Evolutionary conservation across 2,329 filamentous ascomycete species (phyloP), one percentile per base, ranked within the genome.

Genomic region (Balansia obtecta): DNA sequence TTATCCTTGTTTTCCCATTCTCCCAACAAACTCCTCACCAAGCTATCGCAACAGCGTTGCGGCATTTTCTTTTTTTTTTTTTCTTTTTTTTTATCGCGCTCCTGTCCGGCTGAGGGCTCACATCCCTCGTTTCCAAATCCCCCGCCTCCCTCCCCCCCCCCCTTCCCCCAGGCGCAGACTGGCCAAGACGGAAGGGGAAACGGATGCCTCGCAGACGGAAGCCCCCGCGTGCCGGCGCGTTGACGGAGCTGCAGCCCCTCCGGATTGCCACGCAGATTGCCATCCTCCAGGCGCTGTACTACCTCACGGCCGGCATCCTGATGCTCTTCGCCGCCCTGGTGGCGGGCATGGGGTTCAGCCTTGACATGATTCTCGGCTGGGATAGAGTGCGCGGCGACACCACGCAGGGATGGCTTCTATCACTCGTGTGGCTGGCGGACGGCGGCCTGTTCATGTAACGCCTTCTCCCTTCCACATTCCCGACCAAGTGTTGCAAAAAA

Each of bases 251-350:
- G n/a, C 77, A 75, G 11, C 79, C 79, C 10, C 68, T 80, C 54
- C 75, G 73, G 55, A 79, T 82, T 61, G 72, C 79, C 45, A 65
- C 69, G 53, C 79, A 83, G 65, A 82, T 83, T 60, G 70, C 73
- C 41, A 68, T 70, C 12, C 64, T 83, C 13, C 80, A 83, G 59
- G 68, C 65, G 16, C 64, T 79, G 48, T 81, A 77, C 67, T 81
- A 81, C 62, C 62, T 65, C 51, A 67, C 66, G 16, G 72, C 75
- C 8, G 61, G 75, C 33, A 63, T 77, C 11, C 67, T 81, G 41
- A 72, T 78, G 62, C 66, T 80, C 51, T 82, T 83, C 65, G 77
- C 75, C 10, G 67, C 75, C 12, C 72, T 82, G 39, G 75, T 81
- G 18, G 71, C 76, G n/a, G 80, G 80, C 33, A 68, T 71, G 30